Base-by-base conservation (phyloP, 129 eudicot species). In the Flaveria trinervia region DNA sequence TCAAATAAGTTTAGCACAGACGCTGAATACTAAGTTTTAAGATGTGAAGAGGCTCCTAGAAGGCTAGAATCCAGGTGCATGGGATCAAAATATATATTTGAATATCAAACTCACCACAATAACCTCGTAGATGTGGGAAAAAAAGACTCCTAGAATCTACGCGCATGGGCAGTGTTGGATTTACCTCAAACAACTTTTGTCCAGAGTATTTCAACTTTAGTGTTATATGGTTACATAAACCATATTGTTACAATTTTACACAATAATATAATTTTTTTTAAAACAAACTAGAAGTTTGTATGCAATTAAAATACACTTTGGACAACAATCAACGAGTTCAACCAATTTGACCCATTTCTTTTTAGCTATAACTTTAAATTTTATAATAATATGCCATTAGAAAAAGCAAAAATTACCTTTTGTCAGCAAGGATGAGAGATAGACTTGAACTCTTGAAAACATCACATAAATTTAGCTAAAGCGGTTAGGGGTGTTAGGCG, bases 401-500 rank as follows among this genome's bases (percentile, higher is more conserved):
- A 71, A 54, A 54, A 20, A 41, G 81, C 18, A n/a, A 48, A 18
- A 36, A 64, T 69, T 81, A 91, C 92, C 92, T 87, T 85, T 81
- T 66, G 80, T 77, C 86, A 87, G 73, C 80, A 79, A 80, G 83
- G 79, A 62, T 79, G 74, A 80, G 52, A 41, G 86, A 81, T 70
- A 70, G 65, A 84, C 68, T 85, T 67, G 77, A 46, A 80, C 65
- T 82, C 83, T 76, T 81, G 18, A 77, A 64, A 59, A 74, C 25
- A 64, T 50, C 50, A 72, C 69, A 81, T 61, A 65, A 44, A 44
- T 70, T 65, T 82, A 89, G 74, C 88, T 83, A 80, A 87, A 83
- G 41, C 87, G 65, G 65, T 82, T 84, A 79, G 89, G 94, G 55
- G 88, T 86, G 80, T 83, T 81, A 44, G 89, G 87, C 75, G 88